Base-by-base conservation (phyloP, 345 rosid genomes). In the Cardamine resedifolia region DNA sequence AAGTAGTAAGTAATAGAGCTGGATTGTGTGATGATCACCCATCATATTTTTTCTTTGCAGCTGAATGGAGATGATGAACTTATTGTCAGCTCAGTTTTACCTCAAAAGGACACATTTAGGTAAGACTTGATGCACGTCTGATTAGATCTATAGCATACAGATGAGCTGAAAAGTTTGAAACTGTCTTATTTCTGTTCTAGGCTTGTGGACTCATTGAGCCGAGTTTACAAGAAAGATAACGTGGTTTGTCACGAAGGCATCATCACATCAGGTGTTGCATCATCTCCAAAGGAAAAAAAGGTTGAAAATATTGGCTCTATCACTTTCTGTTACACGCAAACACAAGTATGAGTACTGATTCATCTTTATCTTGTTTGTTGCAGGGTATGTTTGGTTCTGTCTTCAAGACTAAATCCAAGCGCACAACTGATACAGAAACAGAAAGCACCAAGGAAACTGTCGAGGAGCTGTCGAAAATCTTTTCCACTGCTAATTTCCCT, bases 321-420 rank as follows among this genome's bases (percentile, higher is more conserved):
- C 11, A 1, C 61, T 31, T 57, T 48, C 31, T 65, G 16, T 19
- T n/a, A 33, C 36, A 41, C 10, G 21, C 24, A 24, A 43, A n/a
- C 12, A 39, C 19, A 11, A 36, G 30, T 19, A 31, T 70, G 62
- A 63, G 34, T 34, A 45, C 49, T 56, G 21, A 70, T 48, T 31
- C 28, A 67, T 47, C 20, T 10, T 10, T 20, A 20, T 59, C 23
- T 31, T 71, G 50, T 60, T 44, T 21, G 68, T 58, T 58, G 38
- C 60, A 89, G 98, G 87, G 98, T 33, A 75, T 94, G 69, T 94
- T 94, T 78, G 84, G 95, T 72, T 94, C 96, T n/a, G 87, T 93
- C 20, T 83, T 89, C 75, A 86, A 90, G 66, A 76, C 78, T 38
- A 91, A 87, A 81, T 30, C 82, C 1, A 89, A 91, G 81, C 89